A percentile compares a stretch with the other conserved stretches of the same genome.
Evolutionary conservation across 768 basidiomycete species (phyloP).

Genomic region (Suillus americanus): DNA sequence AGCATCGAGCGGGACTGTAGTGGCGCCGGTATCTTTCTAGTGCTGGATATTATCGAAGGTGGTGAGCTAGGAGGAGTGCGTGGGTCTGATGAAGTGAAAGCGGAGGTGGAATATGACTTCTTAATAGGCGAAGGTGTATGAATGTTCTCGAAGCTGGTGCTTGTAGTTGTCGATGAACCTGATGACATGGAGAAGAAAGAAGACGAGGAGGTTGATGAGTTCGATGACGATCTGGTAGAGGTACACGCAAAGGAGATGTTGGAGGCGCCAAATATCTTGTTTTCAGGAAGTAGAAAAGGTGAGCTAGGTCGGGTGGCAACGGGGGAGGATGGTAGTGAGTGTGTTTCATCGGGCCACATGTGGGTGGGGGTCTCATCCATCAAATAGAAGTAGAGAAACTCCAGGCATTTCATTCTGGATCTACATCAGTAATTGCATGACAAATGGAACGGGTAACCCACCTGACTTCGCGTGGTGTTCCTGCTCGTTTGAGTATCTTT

Average conservation of each 20-base stretch:
- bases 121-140: constrained; percentile 43
- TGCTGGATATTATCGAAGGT: constrained; percentile 25
- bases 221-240: constrained; percentile 21
- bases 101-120: constrained; percentile 30
- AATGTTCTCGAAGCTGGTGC: constrained; percentile 23
- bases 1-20: constrained; percentile 51
- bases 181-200: constrained; percentile 42
- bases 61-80: constrained; percentile 26
- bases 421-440: constrained; percentile 5
- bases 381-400: constrained; percentile 94
- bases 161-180: constrained; percentile 35
- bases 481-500: constrained; percentile 83
- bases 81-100: constrained; percentile 16
- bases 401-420: constrained; percentile 90
- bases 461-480: constrained; percentile 87
- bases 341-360: constrained; percentile 16
- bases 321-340: constrained; percentile 36
- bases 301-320: constrained; percentile 24
- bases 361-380: constrained; percentile 66
- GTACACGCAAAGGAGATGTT: constrained; percentile 23
- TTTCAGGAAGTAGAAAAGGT: constrained; percentile 17
- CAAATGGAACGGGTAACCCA: constrained; percentile 57
- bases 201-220: constrained; percentile 15
- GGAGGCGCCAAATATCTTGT: constrained; percentile 25
- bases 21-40: constrained; percentile 22